Percentiles rank a stretch among this genome's conserved stretches.
Conservation (phyloP, 257 asterid genomes). For the Prunella vulgaris region DNA sequence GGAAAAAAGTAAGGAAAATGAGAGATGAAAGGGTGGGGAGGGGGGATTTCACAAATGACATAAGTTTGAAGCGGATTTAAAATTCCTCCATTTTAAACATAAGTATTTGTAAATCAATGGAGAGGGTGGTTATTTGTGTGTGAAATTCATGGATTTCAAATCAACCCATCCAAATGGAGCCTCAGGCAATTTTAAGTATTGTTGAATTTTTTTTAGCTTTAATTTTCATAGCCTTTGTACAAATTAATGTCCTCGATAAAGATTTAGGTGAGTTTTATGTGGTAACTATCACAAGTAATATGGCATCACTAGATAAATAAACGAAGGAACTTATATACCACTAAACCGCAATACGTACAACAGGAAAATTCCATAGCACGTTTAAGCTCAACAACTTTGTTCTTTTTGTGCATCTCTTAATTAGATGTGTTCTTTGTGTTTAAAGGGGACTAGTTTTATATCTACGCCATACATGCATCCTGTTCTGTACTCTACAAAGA, state of each 20-base stretch:
- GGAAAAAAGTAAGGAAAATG: too few relatives aligned
- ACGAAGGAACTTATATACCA: neutral
- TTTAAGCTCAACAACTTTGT: neutral
- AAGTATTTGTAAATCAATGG: too few relatives aligned
- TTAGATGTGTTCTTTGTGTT: neutral
- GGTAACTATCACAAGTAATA: neutral
- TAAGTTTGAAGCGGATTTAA: too few relatives aligned
- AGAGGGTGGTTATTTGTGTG: too few relatives aligned
- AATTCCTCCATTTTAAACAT: too few relatives aligned
- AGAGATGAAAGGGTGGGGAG: too few relatives aligned
- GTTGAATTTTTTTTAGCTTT: neutral
- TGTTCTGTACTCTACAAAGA: neutral
- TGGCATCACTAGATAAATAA: neutral
- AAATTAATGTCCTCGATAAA: neutral
- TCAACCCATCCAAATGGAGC: too few relatives aligned
- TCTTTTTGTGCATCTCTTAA: neutral
- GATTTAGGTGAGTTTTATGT: neutral
- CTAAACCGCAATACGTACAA: neutral
- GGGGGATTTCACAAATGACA: too few relatives aligned
- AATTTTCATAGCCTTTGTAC: neutral
- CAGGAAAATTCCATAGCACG: neutral
- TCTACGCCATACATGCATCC: neutral
- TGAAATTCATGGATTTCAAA: too few relatives aligned
- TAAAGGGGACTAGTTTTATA: neutral
- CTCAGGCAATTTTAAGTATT: neutral